A percentile compares a stretch with the other conserved stretches of the same genome.
Evolutionary conservation across 208 protist genomes (phyloP).

Genomic region (Trypanosoma melophagium): DNA sequence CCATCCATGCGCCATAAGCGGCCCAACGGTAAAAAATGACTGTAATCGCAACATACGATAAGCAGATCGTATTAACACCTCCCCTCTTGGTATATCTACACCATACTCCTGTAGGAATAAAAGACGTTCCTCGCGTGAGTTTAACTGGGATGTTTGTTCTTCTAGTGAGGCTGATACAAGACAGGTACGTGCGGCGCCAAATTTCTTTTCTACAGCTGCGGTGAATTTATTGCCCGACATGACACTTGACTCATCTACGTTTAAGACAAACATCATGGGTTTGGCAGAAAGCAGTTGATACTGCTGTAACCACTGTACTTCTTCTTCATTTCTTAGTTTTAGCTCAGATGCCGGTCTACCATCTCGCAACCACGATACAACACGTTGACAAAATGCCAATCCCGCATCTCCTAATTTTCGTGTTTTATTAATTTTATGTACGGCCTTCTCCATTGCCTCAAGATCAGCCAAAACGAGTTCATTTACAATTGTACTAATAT

Average conservation of each 20-base stretch:
- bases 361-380: conserved; percentile 58
- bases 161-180: conserved; percentile 76
- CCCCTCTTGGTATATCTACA: conserved; percentile 60
- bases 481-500: conserved; percentile 71
- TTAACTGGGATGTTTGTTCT: conserved; percentile 74
- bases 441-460: conserved; percentile 66
- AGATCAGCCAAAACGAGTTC: conserved; percentile 85
- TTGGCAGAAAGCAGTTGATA: conserved; percentile 79
- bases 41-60: conserved; percentile 62
- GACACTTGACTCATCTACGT: conserved; percentile 69
- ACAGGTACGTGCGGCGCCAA: conserved; percentile 52
- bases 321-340: conserved; percentile 25
- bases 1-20: conserved; percentile 83
- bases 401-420: conserved; percentile 44
- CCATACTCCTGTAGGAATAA: conserved; percentile 80
- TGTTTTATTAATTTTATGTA: conserved; percentile 45
- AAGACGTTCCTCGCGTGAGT: conserved; percentile 64
- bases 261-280: conserved; percentile 86
- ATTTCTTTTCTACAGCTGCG: conserved; percentile 51
- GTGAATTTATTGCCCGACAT: conserved; percentile 59
- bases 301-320: conserved; percentile 38
- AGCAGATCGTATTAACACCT: conserved; percentile 64
- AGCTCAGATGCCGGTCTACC: conserved; percentile 40
- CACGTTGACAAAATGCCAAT: conserved; percentile 40
- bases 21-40: conserved; percentile 89